Base-by-base conservation (phyloP, 805 yeast species). In the Saccharomycopsis sp. region DNA sequence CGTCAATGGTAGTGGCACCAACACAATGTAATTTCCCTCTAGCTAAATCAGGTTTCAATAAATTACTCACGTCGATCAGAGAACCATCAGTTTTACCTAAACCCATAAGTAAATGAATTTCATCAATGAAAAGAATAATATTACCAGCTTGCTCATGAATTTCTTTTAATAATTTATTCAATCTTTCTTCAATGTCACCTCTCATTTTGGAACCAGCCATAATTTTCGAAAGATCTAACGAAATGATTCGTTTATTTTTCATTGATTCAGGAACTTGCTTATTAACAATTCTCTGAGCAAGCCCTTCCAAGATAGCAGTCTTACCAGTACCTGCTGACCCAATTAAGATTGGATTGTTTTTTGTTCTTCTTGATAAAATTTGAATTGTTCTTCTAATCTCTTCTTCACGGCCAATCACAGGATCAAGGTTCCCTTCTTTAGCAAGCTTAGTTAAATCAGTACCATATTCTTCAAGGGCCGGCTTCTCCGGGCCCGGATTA, bases 241-340 rank as follows among this genome's bases (percentile, higher is more conserved):
- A 77, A 31, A 90, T 73, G 16, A 90, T 81, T 50, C 79, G 74
- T 61, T 93, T 93, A 45, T 83, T 79, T 59, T 88, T 85, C 82
- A 90, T 81, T 35, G 88, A 77, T 51, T 93, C 97, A 0, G 97
- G 97, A 1, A 90, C 98, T 59, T 89, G 95, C 9, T 90, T 90
- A 45, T 83, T 77, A 6, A 86, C 78, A 40, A 93, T 89, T 56
- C 97, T 70, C 63, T 93, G 97, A 0, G 97, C 97, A 32, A 93
- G 68, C 0, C 97, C 98, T 59, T 93, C 98, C 77, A 93, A 84
- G 47, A 93, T 79, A 4, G 97, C 94, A 0, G 97, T 93, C 62
- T 90, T 90, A 66, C 98, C 98, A 0, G 96, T 94, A 65, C 98
- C 98, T 1, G 98, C 98, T 54, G 85, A 79, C 51, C 98, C 98